Conservation (phyloP, 2,329 filamentous ascomycete species). For the Exophiala sideris region DNA sequence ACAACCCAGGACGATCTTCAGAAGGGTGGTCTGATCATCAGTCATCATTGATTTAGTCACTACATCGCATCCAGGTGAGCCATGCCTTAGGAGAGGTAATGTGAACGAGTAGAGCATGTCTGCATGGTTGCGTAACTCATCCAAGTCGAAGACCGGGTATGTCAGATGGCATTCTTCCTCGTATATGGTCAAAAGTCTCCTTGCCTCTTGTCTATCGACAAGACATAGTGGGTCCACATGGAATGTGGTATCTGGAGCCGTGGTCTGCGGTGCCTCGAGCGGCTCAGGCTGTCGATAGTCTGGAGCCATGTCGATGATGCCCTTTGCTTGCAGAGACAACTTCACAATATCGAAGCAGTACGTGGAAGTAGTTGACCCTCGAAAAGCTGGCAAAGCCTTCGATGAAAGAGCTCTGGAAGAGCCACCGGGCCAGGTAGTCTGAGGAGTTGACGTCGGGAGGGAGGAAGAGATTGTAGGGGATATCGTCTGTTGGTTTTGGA, state of each 20-base stretch:
- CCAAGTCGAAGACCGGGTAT: too few relatives aligned
- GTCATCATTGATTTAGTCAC: too few relatives aligned
- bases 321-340: neutral
- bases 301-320: neutral
- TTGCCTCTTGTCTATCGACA: too few relatives aligned
- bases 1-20: conserved; percentile 81
- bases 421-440: neutral
- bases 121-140: too few relatives aligned
- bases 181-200: too few relatives aligned
- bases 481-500: too few relatives aligned
- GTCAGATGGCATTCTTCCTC: too few relatives aligned
- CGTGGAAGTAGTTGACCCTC: neutral
- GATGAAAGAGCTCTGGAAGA: neutral
- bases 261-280: neutral
- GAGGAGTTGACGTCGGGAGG: neutral
- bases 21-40: conserved; percentile 52
- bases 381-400: neutral
- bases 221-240: too few relatives aligned
- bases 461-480: too few relatives aligned
- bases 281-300: neutral
- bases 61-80: too few relatives aligned
- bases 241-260: neutral
- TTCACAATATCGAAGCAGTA: neutral
- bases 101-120: too few relatives aligned
- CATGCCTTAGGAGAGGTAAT: too few relatives aligned